Evolutionary conservation across 371 early-diverging fungal species (phyloP).

Genomic region (Saksenaea oblongispora): DNA sequence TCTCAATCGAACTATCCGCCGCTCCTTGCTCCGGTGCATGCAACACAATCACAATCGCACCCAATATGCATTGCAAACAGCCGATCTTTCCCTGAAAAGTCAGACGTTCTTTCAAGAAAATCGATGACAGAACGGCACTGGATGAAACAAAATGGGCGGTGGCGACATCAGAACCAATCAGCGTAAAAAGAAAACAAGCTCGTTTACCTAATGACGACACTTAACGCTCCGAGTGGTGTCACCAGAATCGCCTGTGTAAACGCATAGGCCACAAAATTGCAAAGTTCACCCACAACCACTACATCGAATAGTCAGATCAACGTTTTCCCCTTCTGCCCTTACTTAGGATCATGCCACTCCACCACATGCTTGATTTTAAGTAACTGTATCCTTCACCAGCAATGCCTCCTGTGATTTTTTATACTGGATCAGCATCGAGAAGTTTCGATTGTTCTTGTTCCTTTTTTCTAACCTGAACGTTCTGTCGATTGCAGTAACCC

Average conservation of each 20-base stretch:
- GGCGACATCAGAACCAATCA: not conserved
- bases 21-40: constrained; percentile 87
- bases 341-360: constrained; percentile 89
- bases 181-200: not conserved
- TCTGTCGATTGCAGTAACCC: constrained; percentile 80
- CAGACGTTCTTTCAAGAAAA: constrained; percentile 87
- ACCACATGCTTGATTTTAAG: constrained; percentile 88
- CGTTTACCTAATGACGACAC: constrained; percentile 64
- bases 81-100: constrained; percentile 85
- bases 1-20: constrained; percentile 71
- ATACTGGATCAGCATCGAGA: not conserved
- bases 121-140: constrained; percentile 86
- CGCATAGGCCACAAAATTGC: constrained; percentile 94
- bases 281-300: constrained; percentile 86
- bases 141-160: not conserved
- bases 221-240: constrained; percentile 94
- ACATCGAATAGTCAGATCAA: not conserved
- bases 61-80: constrained; percentile 88
- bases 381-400: constrained; percentile 88
- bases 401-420: constrained; percentile 26
- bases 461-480: constrained; percentile 43
- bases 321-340: constrained; percentile 14
- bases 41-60: constrained; percentile 86
- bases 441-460: not conserved
- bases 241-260: constrained; percentile 94